Evolutionary conservation across 1,139 yeast genomes (phyloP), one percentile per base, ranked within the genome.

Genomic region (Yamadazyma kanchanaburiensis): DNA sequence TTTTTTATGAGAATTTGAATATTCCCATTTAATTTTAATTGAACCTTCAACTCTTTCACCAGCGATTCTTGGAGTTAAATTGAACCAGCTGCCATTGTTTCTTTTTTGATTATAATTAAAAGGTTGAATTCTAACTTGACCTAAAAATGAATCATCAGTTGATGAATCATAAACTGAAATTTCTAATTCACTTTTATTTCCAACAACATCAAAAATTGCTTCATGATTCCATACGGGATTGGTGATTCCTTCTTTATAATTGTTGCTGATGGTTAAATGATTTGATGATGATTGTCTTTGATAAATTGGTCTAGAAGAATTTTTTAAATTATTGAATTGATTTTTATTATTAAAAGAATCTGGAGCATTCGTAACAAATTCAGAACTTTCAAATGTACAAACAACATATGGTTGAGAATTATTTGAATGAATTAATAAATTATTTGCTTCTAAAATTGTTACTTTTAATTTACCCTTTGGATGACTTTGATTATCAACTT

Each of bases 331-430:
- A 11, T 27, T 22, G 68, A 65, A 12, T 10, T 17, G 12, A 11
- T 61, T 52, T 36, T 21, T 30, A 16, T 64, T 71, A 21, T 73
- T 78, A 42, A 69, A 69, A 18, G 81, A 72, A 39, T 77, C 83
- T 3, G 94, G 88, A 11, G 91, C 89, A 40, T 79, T 78, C 16
- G 95, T 80, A 38, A 89, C 88, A 44, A 81, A 85, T 60, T 89
- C 97, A 2, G 95, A 82, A 39, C 94, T 82, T 53, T 88, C 96
- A 60, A 85, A 89, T 2, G 95, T 85, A 55, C 95, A 86, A 20
- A 89, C 96, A 15, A 86, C 96, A 54, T 89, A 89, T 3, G 96
- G 96, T 46, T 77, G 81, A 26, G 58, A 58, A 41, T 71, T 63
- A 20, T 49, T 35, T 3, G 75, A 59, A 32, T 66, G 64, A 17